Base-by-base conservation (phyloP, 169 alveolate species). In the Plasmodium gaboni region DNA sequence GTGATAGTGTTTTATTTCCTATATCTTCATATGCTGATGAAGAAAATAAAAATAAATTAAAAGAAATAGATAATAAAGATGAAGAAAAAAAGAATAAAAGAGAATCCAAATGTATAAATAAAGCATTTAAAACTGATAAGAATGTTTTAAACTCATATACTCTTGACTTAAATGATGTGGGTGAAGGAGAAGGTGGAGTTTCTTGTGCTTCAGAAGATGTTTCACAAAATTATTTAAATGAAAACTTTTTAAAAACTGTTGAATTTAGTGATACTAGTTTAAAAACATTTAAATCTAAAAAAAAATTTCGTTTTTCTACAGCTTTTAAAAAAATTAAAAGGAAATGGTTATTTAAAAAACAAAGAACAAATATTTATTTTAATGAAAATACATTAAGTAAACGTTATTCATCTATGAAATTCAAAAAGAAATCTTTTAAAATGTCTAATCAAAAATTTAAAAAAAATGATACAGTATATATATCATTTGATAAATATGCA, bases 401-500 rank as follows among this genome's bases (percentile, higher is more conserved):
- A 8, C 61, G 57, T 70, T 70, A 46, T 60, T 28, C 70, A 8
- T 38, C 46, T 9, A 42, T 86, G 44, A 86, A 69, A 86, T 15
- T 70, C 2, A 72, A 72, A 48, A 67, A 60, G 57, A 55, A 46
- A 28, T 10, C 15, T 6, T 57, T 59, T 48, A 51, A 67, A 55
- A 22, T 38, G 1, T 32, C 76, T 2, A 12, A n/a, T 68, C 69
- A 38, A 61, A 57, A 38, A 12, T 48, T 15, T 28, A 61, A 12
- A 44, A 86, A 60, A 86, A 60, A 55, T 2, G 87, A 86, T 26
- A 86, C 92, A 48, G 73, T 70, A 1, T 86, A 86, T 71, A 60
- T 86, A 17, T 86, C 92, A 12, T 86, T 86, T 71, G 92, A 86
- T 60, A 86, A 86, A 71, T 86, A 86, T 71, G 87, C 93, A 8